A percentile compares a stretch with the other conserved stretches of the same genome.
Conservation (phyloP, 1,284 basidiomycete genomes). For the Salmacisia buchloeana region DNA sequence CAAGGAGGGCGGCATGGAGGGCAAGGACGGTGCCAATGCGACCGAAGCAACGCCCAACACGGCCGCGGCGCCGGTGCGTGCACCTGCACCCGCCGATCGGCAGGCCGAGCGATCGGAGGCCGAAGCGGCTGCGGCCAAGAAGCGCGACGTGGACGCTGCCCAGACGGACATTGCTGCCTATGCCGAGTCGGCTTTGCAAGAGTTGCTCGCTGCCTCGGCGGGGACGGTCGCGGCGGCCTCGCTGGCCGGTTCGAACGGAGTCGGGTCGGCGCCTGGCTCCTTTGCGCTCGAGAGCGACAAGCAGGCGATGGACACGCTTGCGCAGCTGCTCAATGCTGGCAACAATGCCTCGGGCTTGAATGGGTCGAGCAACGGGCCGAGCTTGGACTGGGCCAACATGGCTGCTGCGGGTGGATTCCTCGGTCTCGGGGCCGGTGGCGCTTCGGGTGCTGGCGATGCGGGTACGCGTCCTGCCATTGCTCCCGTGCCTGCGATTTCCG, state of each 20-base stretch:
- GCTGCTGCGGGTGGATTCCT: background rate
- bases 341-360: too few relatives aligned
- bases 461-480: background rate
- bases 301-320: conserved; percentile 7
- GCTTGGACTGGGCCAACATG: background rate
- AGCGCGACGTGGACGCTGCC: background rate
- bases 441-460: background rate
- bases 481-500: background rate
- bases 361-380: too few relatives aligned
- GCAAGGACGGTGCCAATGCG: background rate
- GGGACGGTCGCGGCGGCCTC: background rate
- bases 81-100: background rate
- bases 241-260: background rate
- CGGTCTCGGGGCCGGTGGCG: background rate
- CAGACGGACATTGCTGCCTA: background rate
- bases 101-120: background rate
- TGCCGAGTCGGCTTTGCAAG: background rate
- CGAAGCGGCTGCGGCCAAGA: conserved; percentile 2
- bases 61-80: background rate
- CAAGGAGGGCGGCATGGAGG: background rate
- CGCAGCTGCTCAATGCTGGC: background rate
- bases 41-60: background rate
- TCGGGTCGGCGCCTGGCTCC: background rate
- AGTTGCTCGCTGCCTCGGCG: background rate
- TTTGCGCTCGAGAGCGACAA: conserved; percentile 2